Evolutionary conservation across 495 filamentous ascomycete genomes (phyloP).

Genomic region (Neurospora sp.): DNA sequence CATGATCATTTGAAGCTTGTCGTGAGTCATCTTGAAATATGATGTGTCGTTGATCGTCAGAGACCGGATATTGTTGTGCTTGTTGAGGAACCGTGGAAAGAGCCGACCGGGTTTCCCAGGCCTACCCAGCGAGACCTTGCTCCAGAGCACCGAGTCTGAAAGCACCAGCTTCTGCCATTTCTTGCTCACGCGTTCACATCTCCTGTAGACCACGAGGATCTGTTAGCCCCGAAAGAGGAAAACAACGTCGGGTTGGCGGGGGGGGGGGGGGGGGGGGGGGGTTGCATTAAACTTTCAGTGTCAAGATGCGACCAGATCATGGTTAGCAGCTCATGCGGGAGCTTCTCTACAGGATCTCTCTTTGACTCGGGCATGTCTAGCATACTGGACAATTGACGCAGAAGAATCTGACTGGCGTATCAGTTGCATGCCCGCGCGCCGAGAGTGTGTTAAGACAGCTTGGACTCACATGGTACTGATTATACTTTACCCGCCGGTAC

Average conservation of each 20-base stretch:
- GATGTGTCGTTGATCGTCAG: conserved; percentile 8
- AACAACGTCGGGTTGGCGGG: not conserved
- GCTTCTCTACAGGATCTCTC: conserved; percentile 13
- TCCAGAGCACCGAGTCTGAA: conserved; percentile 12
- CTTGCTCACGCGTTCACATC: conserved; percentile 14
- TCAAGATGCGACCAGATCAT: conserved; percentile 14
- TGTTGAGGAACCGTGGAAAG: conserved; percentile 10
- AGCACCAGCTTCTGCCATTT: conserved; percentile 9
- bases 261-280: not conserved
- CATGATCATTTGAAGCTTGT: conserved; percentile 4
- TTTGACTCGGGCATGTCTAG: conserved; percentile 6
- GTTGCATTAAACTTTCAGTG: conserved; percentile 10
- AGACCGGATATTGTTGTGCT: conserved; percentile 4
- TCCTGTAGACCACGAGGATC: not conserved
- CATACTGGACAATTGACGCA: conserved; percentile 14
- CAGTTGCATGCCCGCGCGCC: not conserved
- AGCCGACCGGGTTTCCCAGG: conserved; percentile 7
- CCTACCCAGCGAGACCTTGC: conserved; percentile 1
- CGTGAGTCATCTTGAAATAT: conserved; percentile 2
- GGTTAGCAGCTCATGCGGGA: conserved; percentile 14
- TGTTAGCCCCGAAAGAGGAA: not conserved
- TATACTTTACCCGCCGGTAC: conserved; percentile 2
- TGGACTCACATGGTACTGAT: conserved; percentile 9
- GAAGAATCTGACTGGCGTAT: conserved; percentile 2
- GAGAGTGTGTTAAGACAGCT: not conserved